Base-by-base conservation (phyloP, 2,329 filamentous ascomycete species). In the Fusarium begoniae region DNA sequence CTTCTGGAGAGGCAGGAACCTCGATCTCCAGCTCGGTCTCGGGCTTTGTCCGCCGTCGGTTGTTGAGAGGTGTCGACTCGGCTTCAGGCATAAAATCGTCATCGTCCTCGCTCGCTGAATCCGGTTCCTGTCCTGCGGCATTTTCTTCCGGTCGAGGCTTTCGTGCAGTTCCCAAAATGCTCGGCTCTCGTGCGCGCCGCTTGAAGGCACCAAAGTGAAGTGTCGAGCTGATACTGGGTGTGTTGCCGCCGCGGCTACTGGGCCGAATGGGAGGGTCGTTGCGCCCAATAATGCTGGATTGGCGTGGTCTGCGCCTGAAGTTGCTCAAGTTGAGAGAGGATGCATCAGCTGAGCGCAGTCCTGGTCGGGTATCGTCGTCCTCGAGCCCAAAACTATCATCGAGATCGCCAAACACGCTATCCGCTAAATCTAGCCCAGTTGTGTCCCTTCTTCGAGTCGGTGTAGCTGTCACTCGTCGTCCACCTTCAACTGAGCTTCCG, bases 41-140 rank as follows among this genome's bases (percentile, higher is more conserved):
- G 2, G 66, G 58, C 32, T 81, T 80, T 54, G 84, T 87, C 41
- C 83, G 83, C 26, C 87, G 81, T 55, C 79, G 72, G 37, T 76
- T 79, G 66, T 90, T 88, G 32, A 92, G 77, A 8, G 92, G 91
- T 12, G 92, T 94, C 22, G 91, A 92, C 82, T 93, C 91, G 35
- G 90, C 90, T 64, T 93, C 90, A 87, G 91, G 58, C 84, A 87
- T 77, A 90, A 92, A 74, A 75, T 86, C 81, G 72, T 84, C 74
- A 56, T 88, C 86, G n/a, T 85, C 74, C 58, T 88, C 86, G 28
- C 88, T 84, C 17, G 84, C 81, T 38, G 74, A 76, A 38, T 82
- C 82, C 35, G 78, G 80, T 66, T 78, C 79, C 74, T 57, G 78
- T 67, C 81, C 80, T 6, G 58, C 78, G 11, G 64, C 80, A 41